Evolutionary conservation across 345 rosid species (phyloP), one percentile per base, ranked within the genome.

Genomic region (Diplotaxis tenuifolia): DNA sequence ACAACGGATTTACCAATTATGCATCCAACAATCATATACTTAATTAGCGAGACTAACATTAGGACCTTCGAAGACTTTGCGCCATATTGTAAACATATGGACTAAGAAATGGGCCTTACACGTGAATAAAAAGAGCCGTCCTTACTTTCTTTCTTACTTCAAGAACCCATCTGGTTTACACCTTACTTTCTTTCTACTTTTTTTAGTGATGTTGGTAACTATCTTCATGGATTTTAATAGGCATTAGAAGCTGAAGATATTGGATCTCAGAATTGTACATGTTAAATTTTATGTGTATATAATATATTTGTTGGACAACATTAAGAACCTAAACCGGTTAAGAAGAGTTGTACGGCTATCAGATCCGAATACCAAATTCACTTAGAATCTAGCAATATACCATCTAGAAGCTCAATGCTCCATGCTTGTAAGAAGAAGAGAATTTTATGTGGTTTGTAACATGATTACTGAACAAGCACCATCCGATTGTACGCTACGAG

Each of bases 61-160:
- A 49, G 60, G 50, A 49, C 47, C 47, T 66, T 67, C 19, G 8
- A 67, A 9, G 47, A 52, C 57, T 67, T 67, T 52, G 18, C 31
- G 4, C 22, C 60, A 15, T 28, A 65, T 67, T 21, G 50, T 32
- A 53, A 55, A 22, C 47, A 55, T 11, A 3, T 68, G 54, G 25
- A 10, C 63, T 28, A 16, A 58, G 3, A 58, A 56, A 25, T 25
- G 62, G 62, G 62, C 21, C 38, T 28, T 28, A 14, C 9, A 45
- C 52, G 8, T 45, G 6, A 45, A 25, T 23, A 15, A 14, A 15
- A 14, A n/a, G 34, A 56, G 11, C 62, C 19, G 34, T 25, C n/a
- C 19, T 56, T 29, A n/a, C n/a, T n/a, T n/a, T n/a, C n/a, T n/a
- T n/a, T n/a, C n/a, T n/a, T n/a, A n/a, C n/a, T n/a, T n/a, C 38